Percentiles rank a stretch among this genome's conserved stretches.
phyloP scores from a whole-genome alignment of 2,329 filamentous ascomycete species.

The Phyllosticta ampelicida region DNA sequence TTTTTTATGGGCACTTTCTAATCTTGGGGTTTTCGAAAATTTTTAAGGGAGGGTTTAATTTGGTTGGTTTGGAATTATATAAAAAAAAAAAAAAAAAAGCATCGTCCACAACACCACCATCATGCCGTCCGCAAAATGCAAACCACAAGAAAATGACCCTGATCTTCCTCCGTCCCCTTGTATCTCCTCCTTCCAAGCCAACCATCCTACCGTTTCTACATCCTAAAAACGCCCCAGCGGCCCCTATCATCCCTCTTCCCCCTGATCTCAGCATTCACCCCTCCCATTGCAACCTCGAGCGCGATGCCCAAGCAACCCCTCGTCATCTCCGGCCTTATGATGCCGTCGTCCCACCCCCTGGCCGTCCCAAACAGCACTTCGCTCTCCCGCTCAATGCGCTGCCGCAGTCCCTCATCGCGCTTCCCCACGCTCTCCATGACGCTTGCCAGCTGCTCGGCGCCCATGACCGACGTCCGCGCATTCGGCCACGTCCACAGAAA shows the following conservation, averaged over 20 bases:
- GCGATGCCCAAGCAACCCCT: constrained; percentile 39
- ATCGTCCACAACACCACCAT: no score
- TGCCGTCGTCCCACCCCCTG: constrained; percentile 64
- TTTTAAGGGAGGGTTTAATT: no score
- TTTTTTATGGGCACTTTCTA: no score
- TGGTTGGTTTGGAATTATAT: no score
- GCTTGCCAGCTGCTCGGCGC: constrained; percentile 75
- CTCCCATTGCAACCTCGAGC: constrained; percentile 31
- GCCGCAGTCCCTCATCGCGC: constrained; percentile 68
- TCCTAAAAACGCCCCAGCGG: constrained; percentile 31
- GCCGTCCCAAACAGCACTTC: constrained; percentile 83
- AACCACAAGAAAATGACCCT: not conserved
- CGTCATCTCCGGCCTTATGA: constrained; percentile 41
- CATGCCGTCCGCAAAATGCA: no score
- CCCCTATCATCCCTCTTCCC: constrained; percentile 18
- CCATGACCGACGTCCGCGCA: constrained; percentile 94
- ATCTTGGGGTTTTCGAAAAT: no score
- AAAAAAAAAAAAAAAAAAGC: no score
- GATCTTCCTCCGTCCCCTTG: no score
- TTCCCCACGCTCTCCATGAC: constrained; percentile 95
- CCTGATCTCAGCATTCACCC: constrained; percentile 26
- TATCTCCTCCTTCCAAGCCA: not conserved
- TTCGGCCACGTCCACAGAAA: constrained; percentile 98
- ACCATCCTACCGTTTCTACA: constrained; percentile 18
- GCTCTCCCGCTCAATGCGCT: constrained; percentile 79